These are phyloP conservation scores for Colletotrichum truncatum DNA, from an alignment of 2,329 filamentous ascomycete genomes.

Conservation along the genomic window DNA sequence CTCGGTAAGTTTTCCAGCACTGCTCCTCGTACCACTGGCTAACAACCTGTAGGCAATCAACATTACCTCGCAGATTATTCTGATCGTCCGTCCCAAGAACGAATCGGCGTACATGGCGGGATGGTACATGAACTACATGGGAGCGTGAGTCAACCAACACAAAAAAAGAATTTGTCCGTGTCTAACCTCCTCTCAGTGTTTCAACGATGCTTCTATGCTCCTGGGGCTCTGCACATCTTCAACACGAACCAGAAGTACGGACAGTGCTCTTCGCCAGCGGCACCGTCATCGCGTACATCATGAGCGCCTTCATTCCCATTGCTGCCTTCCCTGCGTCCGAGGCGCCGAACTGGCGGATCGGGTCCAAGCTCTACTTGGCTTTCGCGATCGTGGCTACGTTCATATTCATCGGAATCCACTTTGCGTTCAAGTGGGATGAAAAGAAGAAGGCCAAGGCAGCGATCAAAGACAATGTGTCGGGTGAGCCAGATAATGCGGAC, in stretches of 20 bases:
- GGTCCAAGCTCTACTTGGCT: slow-evolving; percentile 1
- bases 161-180: too few species aligned
- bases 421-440: slow-evolving; percentile 12
- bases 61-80: slow-evolving; percentile 12
- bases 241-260: slow-evolving; percentile 17
- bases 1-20: not conserved
- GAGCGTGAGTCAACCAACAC: not conserved
- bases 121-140: slow-evolving; percentile 27
- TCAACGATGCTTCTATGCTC: slow-evolving; percentile 21
- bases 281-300: slow-evolving; percentile 4
- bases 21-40: accelerated
- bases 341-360: slow-evolving; percentile 13
- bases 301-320: slow-evolving; percentile 24
- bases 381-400: slow-evolving; percentile 7
- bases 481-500: slow-evolving; percentile 9
- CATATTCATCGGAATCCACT: slow-evolving; percentile 16
- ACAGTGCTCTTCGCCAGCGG: slow-evolving; percentile 26
- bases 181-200: not conserved
- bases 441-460: slow-evolving; percentile 14
- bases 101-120: slow-evolving; percentile 19
- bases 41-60: not conserved
- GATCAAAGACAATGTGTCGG: not conserved
- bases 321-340: slow-evolving; percentile 11
- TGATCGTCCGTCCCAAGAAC: slow-evolving; percentile 12
- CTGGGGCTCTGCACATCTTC: slow-evolving; percentile 1